Evolutionary conservation across 768 basidiomycete genomes (phyloP), one percentile per base, ranked within the genome.

Genomic region (Rhizopogon vesiculosus): DNA sequence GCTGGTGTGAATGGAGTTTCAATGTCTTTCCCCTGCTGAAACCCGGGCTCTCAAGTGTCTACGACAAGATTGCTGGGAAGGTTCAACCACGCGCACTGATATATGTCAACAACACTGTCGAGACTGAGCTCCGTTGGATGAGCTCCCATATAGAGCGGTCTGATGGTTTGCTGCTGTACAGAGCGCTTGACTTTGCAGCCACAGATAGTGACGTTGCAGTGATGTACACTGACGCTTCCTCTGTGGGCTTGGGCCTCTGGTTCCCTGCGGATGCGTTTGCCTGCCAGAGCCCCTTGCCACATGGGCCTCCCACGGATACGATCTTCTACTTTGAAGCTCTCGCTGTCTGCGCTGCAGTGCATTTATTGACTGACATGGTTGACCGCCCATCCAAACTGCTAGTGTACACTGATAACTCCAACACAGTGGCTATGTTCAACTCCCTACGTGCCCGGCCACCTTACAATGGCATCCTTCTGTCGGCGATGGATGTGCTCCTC

Each of bases 381-480:
- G 45, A 51, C 22, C 0, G 56, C 59, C 1, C 8, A 7, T 0
- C 61, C 59, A 0, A 16, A 28, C 29, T 66, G 13, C 38, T 54
- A 1, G 56, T 68, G 8, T 64, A 44, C 57, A 69, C 66, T 0
- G 74, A 75, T 48, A 73, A 64, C 45, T 41, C 52, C 0, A 70
- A 71, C 58, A 65, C 68, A 0, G 67, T 74, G 3, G 49, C 59
- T 9, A 69, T 74, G 9, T 75, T 74, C 53, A 59, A 61, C 44
- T 51, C 62, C 19, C 56, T 69, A 7, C 29, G 52, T 7, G 63
- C 65, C 0, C 7, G 16, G 0, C 53, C 51, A 10, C 28, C n/a
- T 0, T 62, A 63, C 58, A 72, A 70, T 42, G 43, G 48, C 3
- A 59, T 68, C 4, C 57, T 68, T 0, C 53, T 54, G 0, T 42